Evolutionary conservation across 2,329 filamentous ascomycete species (phyloP).

Genomic region (Ascomycota sp.): DNA sequence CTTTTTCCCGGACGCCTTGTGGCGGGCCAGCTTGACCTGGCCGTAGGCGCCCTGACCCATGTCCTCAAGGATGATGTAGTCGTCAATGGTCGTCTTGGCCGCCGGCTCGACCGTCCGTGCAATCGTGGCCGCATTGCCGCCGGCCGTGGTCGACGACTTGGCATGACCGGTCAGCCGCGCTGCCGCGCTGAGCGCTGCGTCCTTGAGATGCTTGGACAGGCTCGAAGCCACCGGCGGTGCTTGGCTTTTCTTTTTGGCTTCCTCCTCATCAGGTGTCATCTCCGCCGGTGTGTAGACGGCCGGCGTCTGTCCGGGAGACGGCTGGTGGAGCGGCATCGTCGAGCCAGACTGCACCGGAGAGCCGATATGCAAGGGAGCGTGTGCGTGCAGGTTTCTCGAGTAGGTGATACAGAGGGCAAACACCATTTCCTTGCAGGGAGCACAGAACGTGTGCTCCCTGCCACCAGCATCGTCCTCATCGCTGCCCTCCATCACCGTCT

Average conservation of each 20-base stretch:
- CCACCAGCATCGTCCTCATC: conserved; percentile 28
- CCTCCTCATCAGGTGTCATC: conserved; percentile 30
- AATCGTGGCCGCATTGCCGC: conserved; percentile 11
- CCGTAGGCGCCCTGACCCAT: conserved; percentile 98
- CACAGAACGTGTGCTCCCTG: conserved; percentile 21
- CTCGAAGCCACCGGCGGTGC: conserved; percentile 21
- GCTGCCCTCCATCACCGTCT: conserved; percentile 42
- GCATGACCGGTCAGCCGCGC: conserved; percentile 27
- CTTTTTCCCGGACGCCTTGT: conserved; percentile 63
- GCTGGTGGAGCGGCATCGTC: conserved; percentile 56
- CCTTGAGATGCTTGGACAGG: conserved; percentile 35
- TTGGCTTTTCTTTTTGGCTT: conserved; percentile 22
- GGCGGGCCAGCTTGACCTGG: conserved; percentile 83
- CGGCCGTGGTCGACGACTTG: conserved; percentile 9
- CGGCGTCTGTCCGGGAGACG: conserved; percentile 52
- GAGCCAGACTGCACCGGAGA: conserved; percentile 43
- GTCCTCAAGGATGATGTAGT: conserved; percentile 85
- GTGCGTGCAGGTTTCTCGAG: conserved; percentile 70
- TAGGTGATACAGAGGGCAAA: conserved; percentile 97
- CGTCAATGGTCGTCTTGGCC: conserved; percentile 66
- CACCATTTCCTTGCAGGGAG: conserved; percentile 51
- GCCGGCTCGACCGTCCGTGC: conserved; percentile 16
- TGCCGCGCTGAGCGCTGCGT: conserved; percentile 33
- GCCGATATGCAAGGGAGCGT: conserved; percentile 34
- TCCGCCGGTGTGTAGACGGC: conserved; percentile 35